A percentile compares a stretch with the other conserved stretches of the same genome.
Evolutionary conservation across 2,329 filamentous ascomycete genomes (phyloP).

Genomic region (Daldinia eschscholtzii): DNA sequence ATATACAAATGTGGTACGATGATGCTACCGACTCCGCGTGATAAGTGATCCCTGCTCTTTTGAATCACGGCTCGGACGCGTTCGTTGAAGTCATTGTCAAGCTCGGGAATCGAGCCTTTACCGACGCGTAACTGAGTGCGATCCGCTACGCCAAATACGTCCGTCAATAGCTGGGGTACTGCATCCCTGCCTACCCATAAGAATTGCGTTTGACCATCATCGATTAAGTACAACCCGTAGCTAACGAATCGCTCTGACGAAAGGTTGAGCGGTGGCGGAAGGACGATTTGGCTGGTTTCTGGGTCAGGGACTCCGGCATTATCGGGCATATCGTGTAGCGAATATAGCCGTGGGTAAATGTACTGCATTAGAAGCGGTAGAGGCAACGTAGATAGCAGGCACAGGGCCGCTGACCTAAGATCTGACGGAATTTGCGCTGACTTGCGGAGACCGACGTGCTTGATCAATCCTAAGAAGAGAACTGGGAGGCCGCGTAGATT

Average conservation of each 20-base stretch:
- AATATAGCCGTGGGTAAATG: slow-evolving; percentile 88
- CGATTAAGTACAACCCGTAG: slow-evolving; percentile 94
- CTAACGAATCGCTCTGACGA: slow-evolving; percentile 88
- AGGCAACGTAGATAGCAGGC: slow-evolving; percentile 92
- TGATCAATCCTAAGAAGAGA: slow-evolving; percentile 93
- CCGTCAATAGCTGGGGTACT: slow-evolving; percentile 86
- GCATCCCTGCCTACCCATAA: slow-evolving; percentile 95
- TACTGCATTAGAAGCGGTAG: slow-evolving; percentile 92
- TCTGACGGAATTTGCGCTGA: slow-evolving; percentile 95
- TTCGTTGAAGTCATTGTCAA: slow-evolving; percentile 98
- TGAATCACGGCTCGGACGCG: slow-evolving; percentile 88
- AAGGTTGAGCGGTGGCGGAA: slow-evolving; percentile 87
- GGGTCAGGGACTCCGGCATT: slow-evolving; percentile 87
- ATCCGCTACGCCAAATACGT: slow-evolving; percentile 92
- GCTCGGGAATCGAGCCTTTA: slow-evolving; percentile 85
- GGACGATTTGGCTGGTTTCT: slow-evolving; percentile 86
- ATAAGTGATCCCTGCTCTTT: slow-evolving; percentile 90
- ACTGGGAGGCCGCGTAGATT: slow-evolving; percentile 91
- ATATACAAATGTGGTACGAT: slow-evolving; percentile 93
- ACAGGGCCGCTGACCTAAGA: slow-evolving; percentile 91
- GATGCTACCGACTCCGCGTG: slow-evolving; percentile 91
- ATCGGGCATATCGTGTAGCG: slow-evolving; percentile 95
- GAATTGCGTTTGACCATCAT: slow-evolving; percentile 98
- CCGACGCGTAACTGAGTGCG: slow-evolving; percentile 88
- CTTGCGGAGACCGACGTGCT: slow-evolving; percentile 93